These are phyloP conservation scores for Yamadazyma siamensis DNA, from an alignment of 1,139 yeast genomes.

Conservation along the genomic window DNA sequence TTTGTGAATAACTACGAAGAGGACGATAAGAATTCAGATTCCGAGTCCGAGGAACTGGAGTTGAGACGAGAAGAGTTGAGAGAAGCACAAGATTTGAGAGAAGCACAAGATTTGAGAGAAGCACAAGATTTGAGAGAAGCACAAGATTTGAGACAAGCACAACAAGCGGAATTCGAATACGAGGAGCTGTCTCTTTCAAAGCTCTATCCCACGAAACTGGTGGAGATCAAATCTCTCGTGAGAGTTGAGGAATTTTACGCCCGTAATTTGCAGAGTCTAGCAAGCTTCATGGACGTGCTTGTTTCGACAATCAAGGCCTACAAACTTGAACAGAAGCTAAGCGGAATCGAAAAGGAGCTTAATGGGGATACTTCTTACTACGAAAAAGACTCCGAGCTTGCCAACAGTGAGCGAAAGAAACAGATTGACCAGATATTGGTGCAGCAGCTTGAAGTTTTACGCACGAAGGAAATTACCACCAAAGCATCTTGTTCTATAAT, in stretches of 20 bases:
- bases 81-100: too few species aligned
- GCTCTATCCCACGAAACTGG: conserved; percentile 28
- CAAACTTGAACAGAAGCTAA: conserved; percentile 32
- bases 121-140: too few species aligned
- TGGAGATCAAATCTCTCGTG: conserved; percentile 42
- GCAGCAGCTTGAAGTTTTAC: conserved; percentile 51
- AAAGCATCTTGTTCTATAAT: conserved; percentile 62
- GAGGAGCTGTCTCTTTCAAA: conserved; percentile 14
- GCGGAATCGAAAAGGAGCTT: conserved; percentile 37
- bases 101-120: too few species aligned
- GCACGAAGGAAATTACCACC: conserved; percentile 61
- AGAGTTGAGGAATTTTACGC: conserved; percentile 63
- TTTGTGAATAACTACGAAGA: conserved; percentile 33
- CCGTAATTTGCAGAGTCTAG: conserved; percentile 49
- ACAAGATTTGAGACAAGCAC: too few species aligned
- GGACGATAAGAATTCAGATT: too few species aligned
- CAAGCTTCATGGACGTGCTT: conserved; percentile 61
- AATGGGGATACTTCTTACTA: conserved; percentile 33
- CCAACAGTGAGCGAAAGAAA: conserved; percentile 16
- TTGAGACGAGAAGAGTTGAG: too few species aligned
- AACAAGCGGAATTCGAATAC: conserved; percentile 18
- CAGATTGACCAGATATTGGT: conserved; percentile 26
- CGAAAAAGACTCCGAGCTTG: conserved; percentile 10
- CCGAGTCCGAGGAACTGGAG: too few species aligned
- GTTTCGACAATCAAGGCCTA: conserved; percentile 59